Evolutionary conservation across 306 rosid species (phyloP).

Genomic region (Betula pendula): DNA sequence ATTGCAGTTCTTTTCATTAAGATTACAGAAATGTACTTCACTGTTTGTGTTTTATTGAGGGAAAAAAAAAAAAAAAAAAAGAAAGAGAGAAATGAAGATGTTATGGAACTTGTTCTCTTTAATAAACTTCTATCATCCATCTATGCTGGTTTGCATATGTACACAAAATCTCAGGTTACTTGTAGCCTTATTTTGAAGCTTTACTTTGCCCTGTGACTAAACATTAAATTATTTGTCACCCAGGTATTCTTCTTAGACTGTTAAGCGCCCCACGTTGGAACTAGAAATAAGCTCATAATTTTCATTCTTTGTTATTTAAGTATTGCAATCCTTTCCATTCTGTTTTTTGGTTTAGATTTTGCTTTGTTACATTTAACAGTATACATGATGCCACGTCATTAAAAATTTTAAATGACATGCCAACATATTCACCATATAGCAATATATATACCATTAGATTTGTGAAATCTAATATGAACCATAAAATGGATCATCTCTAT

Average conservation of each 20-base stretch:
- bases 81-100: not conserved
- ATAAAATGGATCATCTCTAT: no score
- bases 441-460: no score
- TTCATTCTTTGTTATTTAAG: not conserved
- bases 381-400: no score
- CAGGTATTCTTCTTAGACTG: no score
- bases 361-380: no score
- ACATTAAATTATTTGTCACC: not conserved
- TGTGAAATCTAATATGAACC: no score
- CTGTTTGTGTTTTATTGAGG: not conserved
- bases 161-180: not conserved
- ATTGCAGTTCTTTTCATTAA: not conserved
- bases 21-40: constrained; percentile 8
- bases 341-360: no score
- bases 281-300: not conserved
- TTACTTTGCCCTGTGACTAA: not conserved
- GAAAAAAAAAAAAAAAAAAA: not conserved
- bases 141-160: not conserved
- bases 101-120: constrained; percentile 2
- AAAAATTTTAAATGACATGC: no score
- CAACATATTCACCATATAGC: no score
- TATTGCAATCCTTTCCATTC: no score
- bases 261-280: not conserved
- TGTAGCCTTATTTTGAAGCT: not conserved
- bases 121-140: not conserved